Evolutionary conservation across 345 rosid genomes (phyloP).

Genomic region (Crucihimalaya himalaica): DNA sequence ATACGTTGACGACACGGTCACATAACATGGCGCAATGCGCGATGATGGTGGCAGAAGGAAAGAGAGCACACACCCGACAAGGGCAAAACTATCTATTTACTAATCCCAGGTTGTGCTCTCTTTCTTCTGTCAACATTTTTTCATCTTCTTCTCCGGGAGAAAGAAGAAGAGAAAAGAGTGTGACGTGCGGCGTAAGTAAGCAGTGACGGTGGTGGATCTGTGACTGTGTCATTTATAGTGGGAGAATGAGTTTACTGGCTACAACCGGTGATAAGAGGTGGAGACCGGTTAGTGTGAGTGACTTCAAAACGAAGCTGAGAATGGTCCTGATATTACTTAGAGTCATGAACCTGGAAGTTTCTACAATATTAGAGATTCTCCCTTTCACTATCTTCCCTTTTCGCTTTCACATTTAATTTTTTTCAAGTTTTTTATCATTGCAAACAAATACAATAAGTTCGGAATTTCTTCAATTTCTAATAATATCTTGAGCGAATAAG

Average conservation of each 20-base stretch:
- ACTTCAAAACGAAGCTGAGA: constrained; percentile 30
- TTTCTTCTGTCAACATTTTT: constrained; percentile 93
- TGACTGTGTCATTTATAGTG: constrained; percentile 18
- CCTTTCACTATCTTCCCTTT: constrained; percentile 12
- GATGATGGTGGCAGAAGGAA: constrained; percentile 74
- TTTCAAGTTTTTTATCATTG: background rate
- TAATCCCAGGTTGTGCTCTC: constrained; percentile 78
- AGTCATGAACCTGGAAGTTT: constrained; percentile 34
- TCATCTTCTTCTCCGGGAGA: constrained; percentile 18
- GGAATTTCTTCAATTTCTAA: background rate
- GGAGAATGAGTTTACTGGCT: constrained; percentile 13
- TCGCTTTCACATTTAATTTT: constrained; percentile 34
- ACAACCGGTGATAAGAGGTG: constrained; percentile 16
- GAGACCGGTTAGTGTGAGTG: constrained; percentile 20
- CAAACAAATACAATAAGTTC: background rate
- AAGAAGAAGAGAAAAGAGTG: constrained; percentile 28
- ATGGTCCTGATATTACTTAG: constrained; percentile 21
- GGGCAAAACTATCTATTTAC: constrained; percentile 55
- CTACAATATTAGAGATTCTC: constrained; percentile 38
- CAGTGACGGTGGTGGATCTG: constrained; percentile 23
- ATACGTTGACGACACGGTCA: constrained; percentile 17
- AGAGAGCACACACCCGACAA: constrained; percentile 89
- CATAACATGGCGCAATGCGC: constrained; percentile 18
- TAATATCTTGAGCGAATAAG: background rate
- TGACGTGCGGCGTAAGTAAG: constrained; percentile 43